Evolutionary conservation across 129 eudicot species (phyloP).

Genomic region (Flaveria sonorensis): DNA sequence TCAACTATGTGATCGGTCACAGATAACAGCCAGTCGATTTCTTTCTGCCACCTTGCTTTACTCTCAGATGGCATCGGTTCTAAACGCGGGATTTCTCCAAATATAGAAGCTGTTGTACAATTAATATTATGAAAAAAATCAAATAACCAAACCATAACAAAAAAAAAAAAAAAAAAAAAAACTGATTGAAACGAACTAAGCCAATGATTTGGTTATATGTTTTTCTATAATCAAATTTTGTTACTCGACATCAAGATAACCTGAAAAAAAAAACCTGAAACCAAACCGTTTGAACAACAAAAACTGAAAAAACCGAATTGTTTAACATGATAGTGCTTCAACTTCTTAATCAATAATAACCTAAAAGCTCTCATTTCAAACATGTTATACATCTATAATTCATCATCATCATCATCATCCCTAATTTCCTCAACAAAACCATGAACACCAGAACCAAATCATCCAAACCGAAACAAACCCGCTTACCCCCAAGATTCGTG

Average conservation of each 20-base stretch:
- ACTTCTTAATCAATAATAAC: background rate
- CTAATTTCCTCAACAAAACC: background rate
- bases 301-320: background rate
- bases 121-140: background rate
- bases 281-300: background rate
- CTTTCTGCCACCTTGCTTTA: slow-evolving; percentile 75
- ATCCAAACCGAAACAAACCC: background rate
- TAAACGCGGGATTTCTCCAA: slow-evolving; percentile 63
- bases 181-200: no score
- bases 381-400: background rate
- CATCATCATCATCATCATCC: background rate
- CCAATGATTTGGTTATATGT: background rate
- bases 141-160: background rate
- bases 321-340: background rate
- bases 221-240: background rate
- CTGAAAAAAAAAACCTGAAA: background rate
- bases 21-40: slow-evolving; percentile 81
- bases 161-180: background rate
- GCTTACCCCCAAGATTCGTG: slow-evolving; percentile 84
- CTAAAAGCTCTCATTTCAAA: background rate
- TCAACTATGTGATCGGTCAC: slow-evolving; percentile 89
- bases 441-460: background rate
- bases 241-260: background rate
- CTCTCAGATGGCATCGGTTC: slow-evolving; percentile 75
- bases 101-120: slow-evolving; percentile 61